A percentile compares a stretch with the other conserved stretches of the same genome.
Evolutionary conservation across 2,329 filamentous ascomycete genomes (phyloP).

Genomic region (Aureobasidium subglaciale): DNA sequence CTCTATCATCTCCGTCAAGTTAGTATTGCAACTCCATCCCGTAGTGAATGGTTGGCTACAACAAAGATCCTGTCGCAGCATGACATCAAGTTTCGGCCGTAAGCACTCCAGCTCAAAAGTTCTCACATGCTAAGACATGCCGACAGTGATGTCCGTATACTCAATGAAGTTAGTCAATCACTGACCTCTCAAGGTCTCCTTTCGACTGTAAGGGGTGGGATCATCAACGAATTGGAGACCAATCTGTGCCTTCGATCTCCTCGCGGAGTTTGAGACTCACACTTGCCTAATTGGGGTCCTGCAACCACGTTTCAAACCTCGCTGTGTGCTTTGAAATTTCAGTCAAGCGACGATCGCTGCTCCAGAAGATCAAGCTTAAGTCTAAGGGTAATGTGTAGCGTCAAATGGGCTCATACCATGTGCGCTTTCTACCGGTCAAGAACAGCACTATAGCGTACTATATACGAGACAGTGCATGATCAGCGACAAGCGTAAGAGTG

Average conservation of each 20-base stretch:
- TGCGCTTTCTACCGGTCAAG: background rate
- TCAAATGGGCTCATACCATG: background rate
- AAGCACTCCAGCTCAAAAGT: too few relatives aligned
- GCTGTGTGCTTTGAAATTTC: too few relatives aligned
- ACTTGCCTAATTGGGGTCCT: background rate
- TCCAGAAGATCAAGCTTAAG: background rate
- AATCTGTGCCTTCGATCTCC: background rate
- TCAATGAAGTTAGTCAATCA: too few relatives aligned
- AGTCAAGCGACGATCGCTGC: too few relatives aligned
- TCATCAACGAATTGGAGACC: background rate
- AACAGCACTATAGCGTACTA: background rate
- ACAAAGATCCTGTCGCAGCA: too few relatives aligned
- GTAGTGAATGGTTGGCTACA: too few relatives aligned
- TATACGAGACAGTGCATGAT: background rate
- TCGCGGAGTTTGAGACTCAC: background rate
- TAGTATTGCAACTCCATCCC: too few relatives aligned
- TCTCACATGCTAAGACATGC: too few relatives aligned
- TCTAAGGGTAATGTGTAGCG: background rate
- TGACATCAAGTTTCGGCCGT: too few relatives aligned
- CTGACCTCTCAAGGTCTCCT: too few relatives aligned
- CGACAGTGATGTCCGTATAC: too few relatives aligned
- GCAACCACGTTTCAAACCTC: background rate
- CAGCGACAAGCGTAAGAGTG: background rate
- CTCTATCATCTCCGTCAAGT: too few relatives aligned
- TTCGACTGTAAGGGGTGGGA: background rate